These are phyloP conservation scores for Carex scoparia DNA, from an alignment of 176 grass and related monocot genomes.

Conservation along the genomic window DNA sequence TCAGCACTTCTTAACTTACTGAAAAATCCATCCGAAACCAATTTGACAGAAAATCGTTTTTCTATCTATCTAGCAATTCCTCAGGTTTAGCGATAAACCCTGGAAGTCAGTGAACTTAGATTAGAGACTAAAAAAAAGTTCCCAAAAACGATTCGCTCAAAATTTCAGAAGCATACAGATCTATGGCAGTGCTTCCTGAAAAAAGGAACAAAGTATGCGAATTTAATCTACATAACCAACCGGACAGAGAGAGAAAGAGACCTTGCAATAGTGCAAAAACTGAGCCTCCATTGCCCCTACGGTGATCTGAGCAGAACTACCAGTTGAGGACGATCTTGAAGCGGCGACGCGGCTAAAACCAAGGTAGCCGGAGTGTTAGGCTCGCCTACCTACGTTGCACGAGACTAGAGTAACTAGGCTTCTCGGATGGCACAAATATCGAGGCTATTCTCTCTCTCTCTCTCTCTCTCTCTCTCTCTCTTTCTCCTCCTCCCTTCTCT, in stretches of 20 bases:
- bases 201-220: neutral
- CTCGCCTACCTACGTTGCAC: neutral
- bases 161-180: neutral
- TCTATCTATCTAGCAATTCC: neutral
- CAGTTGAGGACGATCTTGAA: neutral
- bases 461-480: neutral
- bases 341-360: neutral
- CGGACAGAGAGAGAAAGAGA: neutral
- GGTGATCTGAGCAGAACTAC: neutral
- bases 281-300: slow-evolving; percentile 5
- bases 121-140: neutral
- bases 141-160: neutral
- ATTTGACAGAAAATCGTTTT: neutral
- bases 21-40: neutral
- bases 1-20: neutral
- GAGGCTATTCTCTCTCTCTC: neutral
- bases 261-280: slow-evolving; percentile 18
- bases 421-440: neutral
- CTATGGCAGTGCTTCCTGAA: neutral
- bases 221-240: neutral
- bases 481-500: neutral
- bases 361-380: neutral
- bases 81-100: neutral
- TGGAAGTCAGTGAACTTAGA: neutral
- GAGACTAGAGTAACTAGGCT: neutral